Evolutionary conservation across 345 rosid genomes (phyloP).

Genomic region (Gynandropsis gynandra): DNA sequence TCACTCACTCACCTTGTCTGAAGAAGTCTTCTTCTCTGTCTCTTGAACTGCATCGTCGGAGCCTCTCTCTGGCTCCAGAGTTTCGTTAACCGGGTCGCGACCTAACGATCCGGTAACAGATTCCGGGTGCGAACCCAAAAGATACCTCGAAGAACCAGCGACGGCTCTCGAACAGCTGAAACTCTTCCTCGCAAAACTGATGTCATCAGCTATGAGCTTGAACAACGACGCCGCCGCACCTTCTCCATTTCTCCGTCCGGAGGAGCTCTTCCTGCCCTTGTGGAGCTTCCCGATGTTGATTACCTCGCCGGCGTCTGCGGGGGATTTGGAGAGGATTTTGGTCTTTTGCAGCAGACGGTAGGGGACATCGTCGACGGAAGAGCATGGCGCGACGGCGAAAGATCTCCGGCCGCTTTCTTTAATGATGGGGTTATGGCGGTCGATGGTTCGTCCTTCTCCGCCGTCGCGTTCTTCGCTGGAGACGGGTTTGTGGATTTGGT

Average conservation of each 20-base stretch:
- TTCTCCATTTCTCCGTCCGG: conserved; percentile 16
- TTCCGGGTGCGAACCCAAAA: conserved; percentile 39
- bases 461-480: conserved; percentile 33
- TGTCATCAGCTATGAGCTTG: conserved; percentile 23
- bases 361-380: conserved; percentile 27
- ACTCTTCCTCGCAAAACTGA: conserved; percentile 32
- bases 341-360: conserved; percentile 10
- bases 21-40: conserved; percentile 11
- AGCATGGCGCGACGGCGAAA: conserved; percentile 27
- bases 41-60: background rate
- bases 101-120: conserved; percentile 35
- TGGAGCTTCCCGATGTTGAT: conserved; percentile 16
- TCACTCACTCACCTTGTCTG: conserved; percentile 40
- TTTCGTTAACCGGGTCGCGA: conserved; percentile 32
- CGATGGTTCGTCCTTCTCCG: conserved; percentile 38
- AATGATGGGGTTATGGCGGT: conserved; percentile 82
- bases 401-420: conserved; percentile 44
- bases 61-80: conserved; percentile 15
- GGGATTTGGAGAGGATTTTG: conserved; percentile 28
- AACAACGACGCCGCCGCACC: conserved; percentile 18
- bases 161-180: conserved; percentile 30
- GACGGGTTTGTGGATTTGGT: conserved; percentile 30
- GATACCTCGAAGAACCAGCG: conserved; percentile 66
- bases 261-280: conserved; percentile 24
- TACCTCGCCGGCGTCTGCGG: conserved; percentile 11